phyloP scores from a whole-genome alignment of 306 rosid species.

The Vigna unguiculata region DNA sequence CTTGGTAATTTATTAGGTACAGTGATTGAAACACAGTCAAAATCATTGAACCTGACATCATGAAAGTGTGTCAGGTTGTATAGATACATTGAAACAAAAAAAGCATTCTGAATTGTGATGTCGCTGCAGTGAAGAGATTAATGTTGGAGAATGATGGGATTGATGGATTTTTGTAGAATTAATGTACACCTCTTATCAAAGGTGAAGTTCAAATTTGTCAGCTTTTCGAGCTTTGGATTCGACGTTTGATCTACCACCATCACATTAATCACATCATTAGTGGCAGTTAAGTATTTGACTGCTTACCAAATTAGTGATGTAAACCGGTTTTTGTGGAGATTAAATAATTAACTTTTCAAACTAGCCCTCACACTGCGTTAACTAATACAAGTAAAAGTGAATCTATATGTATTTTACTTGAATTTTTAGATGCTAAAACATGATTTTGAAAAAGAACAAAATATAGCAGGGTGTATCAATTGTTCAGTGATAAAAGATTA shows the following conservation, averaged over 20 bases:
- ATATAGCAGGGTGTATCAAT: too few species aligned
- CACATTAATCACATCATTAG: conserved; percentile 56
- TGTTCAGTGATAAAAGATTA: too few species aligned
- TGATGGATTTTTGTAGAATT: conserved; percentile 1
- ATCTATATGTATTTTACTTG: not conserved
- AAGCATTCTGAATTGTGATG: conserved; percentile 11
- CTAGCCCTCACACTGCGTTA: not conserved
- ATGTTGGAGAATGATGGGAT: conserved; percentile 13
- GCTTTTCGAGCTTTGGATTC: conserved; percentile 40
- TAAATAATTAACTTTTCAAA: conserved; percentile 30
- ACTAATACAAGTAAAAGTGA: not conserved
- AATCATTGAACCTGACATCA: conserved; percentile 27
- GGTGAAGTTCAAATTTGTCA: conserved; percentile 21
- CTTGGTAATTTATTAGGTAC: not conserved
- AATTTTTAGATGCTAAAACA: too few species aligned
- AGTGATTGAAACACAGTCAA: not conserved
- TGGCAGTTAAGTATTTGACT: conserved; percentile 59
- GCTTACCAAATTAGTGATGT: conserved; percentile 61
- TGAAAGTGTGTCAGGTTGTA: not conserved
- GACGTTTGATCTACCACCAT: conserved; percentile 52
- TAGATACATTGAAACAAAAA: conserved; percentile 35
- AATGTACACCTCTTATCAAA: not conserved
- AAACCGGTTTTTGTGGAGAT: conserved; percentile 40
- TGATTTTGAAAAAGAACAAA: too few species aligned
- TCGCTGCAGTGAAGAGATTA: not conserved